A percentile compares a stretch with the other conserved stretches of the same genome.
phyloP scores from a whole-genome alignment of 2,329 filamentous ascomycete species.

The Aspergillus amoenus region DNA sequence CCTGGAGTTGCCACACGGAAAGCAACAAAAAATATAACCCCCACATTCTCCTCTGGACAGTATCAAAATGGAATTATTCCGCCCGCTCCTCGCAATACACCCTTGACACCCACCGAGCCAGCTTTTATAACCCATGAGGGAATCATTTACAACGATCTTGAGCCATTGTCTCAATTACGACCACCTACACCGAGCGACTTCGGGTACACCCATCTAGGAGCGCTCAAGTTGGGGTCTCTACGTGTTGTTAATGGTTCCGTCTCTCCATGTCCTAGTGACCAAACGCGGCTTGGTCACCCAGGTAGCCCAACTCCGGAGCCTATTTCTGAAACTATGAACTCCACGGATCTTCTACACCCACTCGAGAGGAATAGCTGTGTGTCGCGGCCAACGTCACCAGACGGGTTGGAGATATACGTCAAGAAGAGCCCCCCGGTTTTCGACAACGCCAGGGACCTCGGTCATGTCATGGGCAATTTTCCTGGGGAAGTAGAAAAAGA shows the following conservation, averaged over 20 bases:
- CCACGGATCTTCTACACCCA: background rate
- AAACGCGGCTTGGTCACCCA: conserved; percentile 22
- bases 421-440: background rate
- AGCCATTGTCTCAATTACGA: conserved; percentile 16
- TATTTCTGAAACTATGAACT: background rate
- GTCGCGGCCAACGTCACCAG: background rate
- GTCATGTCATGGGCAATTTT: background rate
- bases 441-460: background rate
- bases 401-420: background rate
- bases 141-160: conserved; percentile 10
- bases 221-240: conserved; percentile 40
- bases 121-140: conserved; percentile 17
- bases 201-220: conserved; percentile 41
- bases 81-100: conserved; percentile 7
- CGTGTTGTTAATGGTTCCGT: conserved; percentile 40
- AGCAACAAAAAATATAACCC: conserved; percentile 24
- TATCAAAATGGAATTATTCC: conserved; percentile 22
- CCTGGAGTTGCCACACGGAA: conserved; percentile 38
- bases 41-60: conserved; percentile 24
- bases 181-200: conserved; percentile 30
- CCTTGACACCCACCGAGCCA: conserved; percentile 18
- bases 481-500: background rate
- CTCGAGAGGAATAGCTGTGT: background rate
- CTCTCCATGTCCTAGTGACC: conserved; percentile 40
- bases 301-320: conserved; percentile 14